phyloP scores from a whole-genome alignment of 1,139 yeast species.

The Pichia sp. region DNA sequence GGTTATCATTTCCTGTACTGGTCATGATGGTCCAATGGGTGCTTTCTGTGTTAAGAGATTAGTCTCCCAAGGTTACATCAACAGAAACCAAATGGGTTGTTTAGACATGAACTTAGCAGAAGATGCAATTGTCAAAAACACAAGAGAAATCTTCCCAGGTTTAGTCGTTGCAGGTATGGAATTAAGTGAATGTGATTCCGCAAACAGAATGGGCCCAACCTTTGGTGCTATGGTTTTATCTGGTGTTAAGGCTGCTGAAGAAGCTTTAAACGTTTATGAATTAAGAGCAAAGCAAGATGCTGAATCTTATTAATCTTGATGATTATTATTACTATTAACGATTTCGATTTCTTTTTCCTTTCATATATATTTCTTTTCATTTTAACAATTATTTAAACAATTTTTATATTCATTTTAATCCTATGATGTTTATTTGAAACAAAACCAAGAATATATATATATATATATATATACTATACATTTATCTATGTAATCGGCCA shows the following conservation, averaged over 20 bases:
- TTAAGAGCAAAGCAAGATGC: constrained; percentile 38
- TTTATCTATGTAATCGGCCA: constrained; percentile 19
- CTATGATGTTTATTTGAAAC: too few species aligned
- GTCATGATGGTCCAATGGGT: constrained; percentile 82
- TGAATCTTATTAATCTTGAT: constrained; percentile 2
- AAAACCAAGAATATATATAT: too few species aligned
- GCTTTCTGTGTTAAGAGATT: constrained; percentile 67
- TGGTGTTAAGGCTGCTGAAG: constrained; percentile 19
- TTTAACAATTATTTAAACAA: background rate
- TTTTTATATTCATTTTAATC: too few species aligned
- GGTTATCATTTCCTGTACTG: constrained; percentile 65
- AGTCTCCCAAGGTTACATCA: constrained; percentile 36
- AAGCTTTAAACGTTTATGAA: constrained; percentile 41
- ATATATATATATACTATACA: background rate
- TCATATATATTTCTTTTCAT: too few species aligned
- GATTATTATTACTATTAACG: background rate
- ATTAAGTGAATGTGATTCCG: constrained; percentile 68
- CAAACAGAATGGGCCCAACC: constrained; percentile 81
- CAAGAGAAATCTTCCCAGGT: constrained; percentile 63
- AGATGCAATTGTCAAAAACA: constrained; percentile 66
- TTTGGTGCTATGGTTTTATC: constrained; percentile 78
- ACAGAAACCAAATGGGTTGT: constrained; percentile 69
- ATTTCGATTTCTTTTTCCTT: background rate
- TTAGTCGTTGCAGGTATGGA: constrained; percentile 79
- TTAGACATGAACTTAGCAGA: constrained; percentile 75